Evolutionary conservation across 2,329 filamentous ascomycete species (phyloP).

Genomic region (Aspergillus vadensis): DNA sequence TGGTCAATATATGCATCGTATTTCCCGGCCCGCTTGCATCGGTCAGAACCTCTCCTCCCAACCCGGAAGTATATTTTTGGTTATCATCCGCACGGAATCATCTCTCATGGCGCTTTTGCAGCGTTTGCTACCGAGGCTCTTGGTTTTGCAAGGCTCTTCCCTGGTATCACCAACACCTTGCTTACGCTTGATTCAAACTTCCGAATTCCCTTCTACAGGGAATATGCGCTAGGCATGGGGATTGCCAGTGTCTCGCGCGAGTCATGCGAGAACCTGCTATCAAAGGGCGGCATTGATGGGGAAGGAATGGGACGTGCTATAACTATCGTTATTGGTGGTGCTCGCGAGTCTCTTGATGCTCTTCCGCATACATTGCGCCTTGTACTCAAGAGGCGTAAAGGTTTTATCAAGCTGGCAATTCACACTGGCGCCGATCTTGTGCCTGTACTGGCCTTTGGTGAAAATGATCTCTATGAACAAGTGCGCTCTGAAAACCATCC

Average conservation of each 20-base stretch:
- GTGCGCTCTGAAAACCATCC: slow-evolving; percentile 76
- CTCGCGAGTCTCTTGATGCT: slow-evolving; percentile 87
- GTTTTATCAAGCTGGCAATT: slow-evolving; percentile 91
- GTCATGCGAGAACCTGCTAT: slow-evolving; percentile 85
- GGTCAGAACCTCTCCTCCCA: slow-evolving; percentile 74
- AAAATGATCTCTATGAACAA: slow-evolving; percentile 96
- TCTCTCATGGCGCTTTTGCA: slow-evolving; percentile 91
- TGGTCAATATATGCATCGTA: slow-evolving; percentile 93
- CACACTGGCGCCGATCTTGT: slow-evolving; percentile 91
- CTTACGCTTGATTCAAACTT: slow-evolving; percentile 97
- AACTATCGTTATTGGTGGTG: slow-evolving; percentile 92
- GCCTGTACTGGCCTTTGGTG: slow-evolving; percentile 87
- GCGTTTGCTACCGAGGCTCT: slow-evolving; percentile 89
- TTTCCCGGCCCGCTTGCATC: slow-evolving; percentile 86
- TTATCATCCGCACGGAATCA: slow-evolving; percentile 97
- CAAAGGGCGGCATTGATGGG: slow-evolving; percentile 71
- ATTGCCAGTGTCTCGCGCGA: slow-evolving; percentile 87
- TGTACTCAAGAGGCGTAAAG: slow-evolving; percentile 80
- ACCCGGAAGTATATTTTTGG: slow-evolving; percentile 94
- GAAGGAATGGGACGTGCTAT: slow-evolving; percentile 94
- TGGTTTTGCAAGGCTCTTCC: slow-evolving; percentile 83
- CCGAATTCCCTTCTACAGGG: slow-evolving; percentile 86
- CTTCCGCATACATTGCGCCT: slow-evolving; percentile 75
- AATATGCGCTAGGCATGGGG: slow-evolving; percentile 89
- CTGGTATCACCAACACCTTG: slow-evolving; percentile 90